Conservation (phyloP, 2,329 filamentous ascomycete species). For the Cladophialophora yegresii region DNA sequence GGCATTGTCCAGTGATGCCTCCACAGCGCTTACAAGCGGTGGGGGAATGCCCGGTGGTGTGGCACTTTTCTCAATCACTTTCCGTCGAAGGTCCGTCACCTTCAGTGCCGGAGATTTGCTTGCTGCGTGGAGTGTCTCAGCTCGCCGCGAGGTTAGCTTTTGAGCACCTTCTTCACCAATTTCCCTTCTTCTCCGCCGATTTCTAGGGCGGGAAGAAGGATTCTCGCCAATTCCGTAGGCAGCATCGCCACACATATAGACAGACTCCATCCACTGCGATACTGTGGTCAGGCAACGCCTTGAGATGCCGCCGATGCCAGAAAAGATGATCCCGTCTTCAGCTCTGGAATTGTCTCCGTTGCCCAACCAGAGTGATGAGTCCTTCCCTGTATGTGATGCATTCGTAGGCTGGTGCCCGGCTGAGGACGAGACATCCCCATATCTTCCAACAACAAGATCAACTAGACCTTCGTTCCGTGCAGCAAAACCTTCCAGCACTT, state of each 20-base stretch:
- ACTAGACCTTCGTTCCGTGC: constrained; percentile 78
- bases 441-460: constrained; percentile 84
- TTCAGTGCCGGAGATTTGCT: constrained; percentile 13
- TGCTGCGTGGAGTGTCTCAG: constrained; percentile 14
- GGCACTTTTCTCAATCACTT: constrained; percentile 32
- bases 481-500: constrained; percentile 87
- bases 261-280: constrained; percentile 82
- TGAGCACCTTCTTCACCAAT: constrained; percentile 35
- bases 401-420: constrained; percentile 25
- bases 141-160: constrained; percentile 1
- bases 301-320: constrained; percentile 74
- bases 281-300: constrained; percentile 70
- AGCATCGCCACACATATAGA: constrained; percentile 79
- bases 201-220: constrained; percentile 65
- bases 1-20: constrained; percentile 33
- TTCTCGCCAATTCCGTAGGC: constrained; percentile 84
- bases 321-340: constrained; percentile 82
- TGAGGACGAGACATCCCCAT: constrained; percentile 61
- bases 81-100: constrained; percentile 26
- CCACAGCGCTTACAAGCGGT: constrained; percentile 44
- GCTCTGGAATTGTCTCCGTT: constrained; percentile 66
- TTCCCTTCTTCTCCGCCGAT: constrained; percentile 41
- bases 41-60: constrained; percentile 48
- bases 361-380: constrained; percentile 68
- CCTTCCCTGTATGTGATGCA: constrained; percentile 38